Conservation (phyloP, 306 rosid species). For the Vicia sativa region DNA sequence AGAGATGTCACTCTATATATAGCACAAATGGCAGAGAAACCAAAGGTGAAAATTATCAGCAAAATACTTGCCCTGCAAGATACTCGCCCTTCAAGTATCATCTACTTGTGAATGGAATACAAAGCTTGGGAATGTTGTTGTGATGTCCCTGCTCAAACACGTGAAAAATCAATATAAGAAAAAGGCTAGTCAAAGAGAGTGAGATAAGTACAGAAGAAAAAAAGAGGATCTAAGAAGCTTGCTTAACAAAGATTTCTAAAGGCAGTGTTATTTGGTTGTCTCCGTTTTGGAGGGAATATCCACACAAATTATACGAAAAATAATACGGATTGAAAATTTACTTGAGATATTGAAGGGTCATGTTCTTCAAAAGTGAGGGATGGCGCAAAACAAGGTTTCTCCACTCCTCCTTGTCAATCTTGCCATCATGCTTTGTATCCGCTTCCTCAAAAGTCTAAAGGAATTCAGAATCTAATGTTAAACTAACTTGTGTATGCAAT, state of each 20-base stretch:
- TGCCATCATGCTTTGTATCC: conserved; percentile 96
- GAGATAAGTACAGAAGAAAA: neutral
- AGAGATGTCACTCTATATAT: conserved; percentile 27
- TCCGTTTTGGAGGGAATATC: too few species aligned
- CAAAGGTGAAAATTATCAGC: conserved; percentile 13
- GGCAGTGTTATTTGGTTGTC: neutral
- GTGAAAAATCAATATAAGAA: conserved; percentile 26
- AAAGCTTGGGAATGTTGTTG: conserved; percentile 94
- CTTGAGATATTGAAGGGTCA: conserved; percentile 99
- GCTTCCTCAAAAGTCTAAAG: conserved; percentile 97
- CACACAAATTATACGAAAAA: too few species aligned
- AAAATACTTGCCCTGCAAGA: conserved; percentile 13
- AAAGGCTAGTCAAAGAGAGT: neutral
- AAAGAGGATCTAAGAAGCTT: neutral
- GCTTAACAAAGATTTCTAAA: neutral
- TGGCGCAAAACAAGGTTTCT: conserved; percentile 87
- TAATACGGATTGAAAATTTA: conserved; percentile 41
- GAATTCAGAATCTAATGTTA: conserved; percentile 5
- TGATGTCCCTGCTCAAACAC: conserved; percentile 77
- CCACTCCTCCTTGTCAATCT: conserved; percentile 99
- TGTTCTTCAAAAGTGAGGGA: conserved; percentile 97
- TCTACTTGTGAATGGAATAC: conserved; percentile 94
- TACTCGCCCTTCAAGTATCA: conserved; percentile 78
- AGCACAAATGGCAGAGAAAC: conserved; percentile 37
- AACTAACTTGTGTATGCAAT: neutral